These are phyloP conservation scores for Paecilomyces niveus DNA, from an alignment of 2,329 filamentous ascomycete genomes.

Conservation along the genomic window DNA sequence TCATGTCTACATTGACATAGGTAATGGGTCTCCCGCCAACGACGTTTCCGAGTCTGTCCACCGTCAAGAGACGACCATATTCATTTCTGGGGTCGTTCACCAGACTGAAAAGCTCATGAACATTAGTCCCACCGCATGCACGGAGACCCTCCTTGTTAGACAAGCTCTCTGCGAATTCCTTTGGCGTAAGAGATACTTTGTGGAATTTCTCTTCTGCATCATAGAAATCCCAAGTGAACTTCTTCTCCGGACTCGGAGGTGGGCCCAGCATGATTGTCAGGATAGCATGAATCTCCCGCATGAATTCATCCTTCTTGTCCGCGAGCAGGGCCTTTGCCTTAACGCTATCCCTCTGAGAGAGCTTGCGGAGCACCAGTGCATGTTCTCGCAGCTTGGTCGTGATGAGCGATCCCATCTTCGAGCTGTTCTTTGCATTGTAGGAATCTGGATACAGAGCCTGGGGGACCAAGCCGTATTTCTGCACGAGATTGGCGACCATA, in stretches of 20 bases:
- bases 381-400: constrained; percentile 85
- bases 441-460: constrained; percentile 75
- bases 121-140: constrained; percentile 51
- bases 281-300: constrained; percentile 72
- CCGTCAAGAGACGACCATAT: constrained; percentile 64
- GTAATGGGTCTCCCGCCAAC: constrained; percentile 67
- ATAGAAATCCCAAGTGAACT: constrained; percentile 75
- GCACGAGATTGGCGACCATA: constrained; percentile 79
- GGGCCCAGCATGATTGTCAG: constrained; percentile 77
- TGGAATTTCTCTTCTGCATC: constrained; percentile 61
- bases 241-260: constrained; percentile 59
- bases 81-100: constrained; percentile 79
- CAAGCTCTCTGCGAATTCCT: constrained; percentile 64
- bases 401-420: constrained; percentile 63
- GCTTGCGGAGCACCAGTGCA: constrained; percentile 61
- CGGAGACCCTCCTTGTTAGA: constrained; percentile 52
- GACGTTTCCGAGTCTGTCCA: constrained; percentile 73
- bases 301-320: constrained; percentile 61
- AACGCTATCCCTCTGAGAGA: constrained; percentile 38
- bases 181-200: constrained; percentile 58
- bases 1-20: constrained; percentile 77
- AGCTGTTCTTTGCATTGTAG: constrained; percentile 67
- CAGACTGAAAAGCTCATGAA: constrained; percentile 67
- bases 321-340: constrained; percentile 36
- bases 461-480: constrained; percentile 83